Conservation (phyloP, 2,329 filamentous ascomycete genomes). For the Alternaria rosae region DNA sequence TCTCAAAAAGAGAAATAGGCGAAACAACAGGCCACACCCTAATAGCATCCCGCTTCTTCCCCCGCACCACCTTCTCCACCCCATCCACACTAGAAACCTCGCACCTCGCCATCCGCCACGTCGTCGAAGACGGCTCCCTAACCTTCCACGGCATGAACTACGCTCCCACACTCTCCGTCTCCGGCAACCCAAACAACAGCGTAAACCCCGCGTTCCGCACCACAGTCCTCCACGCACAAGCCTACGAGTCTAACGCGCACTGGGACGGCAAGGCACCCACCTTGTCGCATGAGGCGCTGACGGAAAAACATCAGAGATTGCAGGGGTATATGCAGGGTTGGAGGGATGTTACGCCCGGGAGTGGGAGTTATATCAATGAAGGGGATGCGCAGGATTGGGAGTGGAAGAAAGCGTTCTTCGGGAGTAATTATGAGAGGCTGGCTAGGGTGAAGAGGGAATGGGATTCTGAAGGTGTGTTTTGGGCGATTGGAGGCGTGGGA, state of each 20-base stretch:
- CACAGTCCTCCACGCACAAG: slow-evolving; percentile 35
- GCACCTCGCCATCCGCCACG: slow-evolving; percentile 23
- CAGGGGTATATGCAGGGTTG: slow-evolving; percentile 33
- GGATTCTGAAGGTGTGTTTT: slow-evolving; percentile 40
- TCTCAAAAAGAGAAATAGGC: slow-evolving; percentile 15
- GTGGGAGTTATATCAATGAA: slow-evolving; percentile 39
- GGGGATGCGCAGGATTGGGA: slow-evolving; percentile 38
- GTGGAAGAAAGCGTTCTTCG: slow-evolving; percentile 36
- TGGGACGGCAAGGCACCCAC: slow-evolving; percentile 26
- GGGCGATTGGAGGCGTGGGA: slow-evolving; percentile 29
- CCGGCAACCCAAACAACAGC: slow-evolving; percentile 26
- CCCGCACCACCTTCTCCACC: slow-evolving; percentile 21
- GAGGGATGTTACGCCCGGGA: slow-evolving; percentile 29
- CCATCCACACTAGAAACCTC: slow-evolving; percentile 8
- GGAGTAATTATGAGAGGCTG: slow-evolving; percentile 33
- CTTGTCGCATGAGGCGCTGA: background rate
- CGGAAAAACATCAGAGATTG: slow-evolving; percentile 18
- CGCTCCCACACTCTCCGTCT: slow-evolving; percentile 15
- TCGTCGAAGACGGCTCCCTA: slow-evolving; percentile 30
- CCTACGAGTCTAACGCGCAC: slow-evolving; percentile 22
- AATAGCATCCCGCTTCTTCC: slow-evolving; percentile 37
- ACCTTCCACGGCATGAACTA: slow-evolving; percentile 39
- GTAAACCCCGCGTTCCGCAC: slow-evolving; percentile 33
- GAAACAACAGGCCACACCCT: slow-evolving; percentile 32
- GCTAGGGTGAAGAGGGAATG: slow-evolving; percentile 26